Evolutionary conservation across 2,329 filamentous ascomycete genomes (phyloP), one percentile per base, ranked within the genome.

Genomic region (Truncatella angustata): DNA sequence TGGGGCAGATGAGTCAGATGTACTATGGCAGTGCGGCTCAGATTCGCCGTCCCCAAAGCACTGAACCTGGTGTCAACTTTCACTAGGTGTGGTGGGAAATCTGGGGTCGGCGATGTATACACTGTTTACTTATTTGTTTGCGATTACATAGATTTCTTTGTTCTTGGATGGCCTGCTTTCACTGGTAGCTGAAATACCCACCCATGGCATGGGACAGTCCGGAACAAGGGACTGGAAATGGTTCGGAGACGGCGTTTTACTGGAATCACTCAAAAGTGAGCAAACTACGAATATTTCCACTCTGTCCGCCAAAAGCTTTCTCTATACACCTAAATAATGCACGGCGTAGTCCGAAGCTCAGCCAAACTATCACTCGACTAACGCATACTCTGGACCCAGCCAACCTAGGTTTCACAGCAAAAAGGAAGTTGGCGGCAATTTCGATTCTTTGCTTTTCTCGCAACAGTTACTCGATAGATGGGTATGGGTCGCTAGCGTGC

Each of bases 1-100:
- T 85, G 65, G 80, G 79, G 30, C 84, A 87, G 37, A 79, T 85
- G 66, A 80, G 79, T 30, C 84, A 87, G 61, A 83, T 91, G 74
- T 93, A 91, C 68, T 92, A 91, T 60, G 78, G 80, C 32, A 84
- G 83, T 56, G 79, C 82, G 5, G 57, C 63, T 40, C 67, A 84
- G 53, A 84, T 90, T 59, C 84, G 88, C 52, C 80, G 88, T 54
- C 86, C 87, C 4, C 86, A 88, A 60, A 91, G 88, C 76, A 83
- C 88, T 3, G 88, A 94, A 66, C 85, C 87, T 16, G 62, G 65
- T 32, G 58, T 66, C 5, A 78, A 84, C 50, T 76, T 80, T 51
- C n/a, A n/a, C n/a, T n/a, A n/a, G n/a, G n/a, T n/a, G n/a, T n/a
- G n/a, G n/a, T n/a, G n/a, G n/a, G n/a, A n/a, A n/a, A n/a, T n/a